Conservation (phyloP, 495 filamentous ascomycete species). For the Coniosporium apollinis region DNA sequence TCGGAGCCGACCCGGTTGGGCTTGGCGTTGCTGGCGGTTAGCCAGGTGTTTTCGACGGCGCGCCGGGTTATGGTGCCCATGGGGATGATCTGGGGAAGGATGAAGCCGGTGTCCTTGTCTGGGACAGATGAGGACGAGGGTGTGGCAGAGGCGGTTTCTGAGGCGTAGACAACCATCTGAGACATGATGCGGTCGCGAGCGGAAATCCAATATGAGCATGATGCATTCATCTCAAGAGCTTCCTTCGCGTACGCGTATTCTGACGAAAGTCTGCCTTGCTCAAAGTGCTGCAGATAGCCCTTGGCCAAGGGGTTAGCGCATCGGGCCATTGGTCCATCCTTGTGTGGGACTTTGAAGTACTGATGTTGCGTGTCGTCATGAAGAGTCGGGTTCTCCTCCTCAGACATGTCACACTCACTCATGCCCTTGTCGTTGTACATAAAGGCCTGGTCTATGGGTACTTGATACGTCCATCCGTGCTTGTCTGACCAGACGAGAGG, state of each 20-base stretch:
- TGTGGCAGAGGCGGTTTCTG: conserved; percentile 25
- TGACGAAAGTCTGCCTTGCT: conserved; percentile 69
- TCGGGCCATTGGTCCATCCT: conserved; percentile 73
- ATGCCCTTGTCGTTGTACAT: conserved; percentile 56
- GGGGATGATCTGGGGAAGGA: conserved; percentile 95
- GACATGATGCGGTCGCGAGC: conserved; percentile 80
- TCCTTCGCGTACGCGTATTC: conserved; percentile 82
- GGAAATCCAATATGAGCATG: conserved; percentile 97
- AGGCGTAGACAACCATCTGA: conserved; percentile 82
- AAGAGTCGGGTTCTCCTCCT: conserved; percentile 48
- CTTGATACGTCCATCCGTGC: conserved; percentile 81
- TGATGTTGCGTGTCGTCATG: conserved; percentile 45
- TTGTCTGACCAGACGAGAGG: conserved; percentile 87
- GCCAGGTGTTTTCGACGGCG: conserved; percentile 95
- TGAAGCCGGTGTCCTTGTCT: conserved; percentile 48
- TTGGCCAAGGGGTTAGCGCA: conserved; percentile 82
- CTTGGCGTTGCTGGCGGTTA: conserved; percentile 95
- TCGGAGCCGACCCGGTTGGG: conserved; percentile 90
- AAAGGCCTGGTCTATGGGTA: conserved; percentile 42
- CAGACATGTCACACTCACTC: conserved; percentile 52
- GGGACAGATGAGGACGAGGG: conserved; percentile 3
- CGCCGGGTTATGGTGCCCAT: conserved; percentile 98
- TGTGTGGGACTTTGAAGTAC: conserved; percentile 94
- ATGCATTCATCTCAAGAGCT: conserved; percentile 93
- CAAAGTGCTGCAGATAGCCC: conserved; percentile 76